These are phyloP conservation scores for Amyloporia xantha DNA, from an alignment of 768 basidiomycete species.

Conservation along the genomic window DNA sequence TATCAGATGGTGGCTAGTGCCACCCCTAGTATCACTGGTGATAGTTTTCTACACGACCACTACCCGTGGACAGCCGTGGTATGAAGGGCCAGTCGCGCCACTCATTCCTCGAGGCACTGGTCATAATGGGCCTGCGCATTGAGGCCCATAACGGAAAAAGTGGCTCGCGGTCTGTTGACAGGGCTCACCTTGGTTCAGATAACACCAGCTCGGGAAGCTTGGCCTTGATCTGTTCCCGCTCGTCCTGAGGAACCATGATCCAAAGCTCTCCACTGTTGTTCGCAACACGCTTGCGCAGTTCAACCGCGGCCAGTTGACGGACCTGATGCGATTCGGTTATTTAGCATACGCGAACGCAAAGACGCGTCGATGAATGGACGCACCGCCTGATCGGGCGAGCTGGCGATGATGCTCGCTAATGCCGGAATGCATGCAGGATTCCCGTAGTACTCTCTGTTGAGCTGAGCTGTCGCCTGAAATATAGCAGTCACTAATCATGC, in stretches of 20 bases:
- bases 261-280: constrained; percentile 79
- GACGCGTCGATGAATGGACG: constrained; percentile 27
- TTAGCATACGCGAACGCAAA: background rate
- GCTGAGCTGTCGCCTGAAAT: constrained; percentile 76
- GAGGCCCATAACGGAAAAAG: constrained; percentile 6
- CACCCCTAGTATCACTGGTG: too few relatives aligned
- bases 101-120: too few relatives aligned
- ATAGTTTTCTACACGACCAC: too few relatives aligned
- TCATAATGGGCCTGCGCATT: too few relatives aligned
- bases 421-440: constrained; percentile 86
- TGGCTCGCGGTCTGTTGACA: background rate
- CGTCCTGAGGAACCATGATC: constrained; percentile 57
- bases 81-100: too few relatives aligned
- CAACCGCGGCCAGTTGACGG: constrained; percentile 94
- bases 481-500: background rate
- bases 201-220: constrained; percentile 76
- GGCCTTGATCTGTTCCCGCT: constrained; percentile 79
- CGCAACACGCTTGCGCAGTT: constrained; percentile 87
- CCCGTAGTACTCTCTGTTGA: constrained; percentile 93
- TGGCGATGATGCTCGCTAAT: constrained; percentile 79
- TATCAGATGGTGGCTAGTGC: too few relatives aligned
- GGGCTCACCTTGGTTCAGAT: constrained; percentile 67
- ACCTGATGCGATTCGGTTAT: constrained; percentile 69
- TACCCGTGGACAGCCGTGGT: too few relatives aligned
- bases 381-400: constrained; percentile 78